Conservation (phyloP, 2,329 filamentous ascomycete genomes). For the Teratosphaeria zuluensis region DNA sequence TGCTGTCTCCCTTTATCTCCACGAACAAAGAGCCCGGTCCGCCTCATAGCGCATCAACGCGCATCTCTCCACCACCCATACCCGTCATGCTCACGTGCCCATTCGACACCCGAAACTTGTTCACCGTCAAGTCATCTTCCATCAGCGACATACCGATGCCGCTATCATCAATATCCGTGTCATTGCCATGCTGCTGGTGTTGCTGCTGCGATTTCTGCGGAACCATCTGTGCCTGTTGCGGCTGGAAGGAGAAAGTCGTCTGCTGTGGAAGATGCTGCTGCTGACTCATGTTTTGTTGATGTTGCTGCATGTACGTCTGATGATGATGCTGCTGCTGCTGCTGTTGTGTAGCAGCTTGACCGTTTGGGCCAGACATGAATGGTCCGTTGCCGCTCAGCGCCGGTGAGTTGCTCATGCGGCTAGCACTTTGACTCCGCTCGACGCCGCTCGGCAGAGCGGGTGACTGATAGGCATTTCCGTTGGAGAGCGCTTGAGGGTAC, state of each 20-base stretch:
- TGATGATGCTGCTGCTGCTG: conserved; percentile 9
- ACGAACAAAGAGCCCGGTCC: neutral
- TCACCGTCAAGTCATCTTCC: conserved; percentile 12
- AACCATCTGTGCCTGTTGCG: neutral
- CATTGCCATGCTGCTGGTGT: conserved; percentile 5
- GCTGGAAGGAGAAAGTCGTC: neutral
- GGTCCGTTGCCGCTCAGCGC: conserved; percentile 8
- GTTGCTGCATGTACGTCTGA: conserved; percentile 5
- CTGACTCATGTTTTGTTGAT: conserved; percentile 7
- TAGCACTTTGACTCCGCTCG: conserved; percentile 18
- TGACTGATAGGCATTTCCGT: conserved; percentile 12
- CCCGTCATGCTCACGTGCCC: neutral
- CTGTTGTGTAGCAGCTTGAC: neutral
- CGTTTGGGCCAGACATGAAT: neutral
- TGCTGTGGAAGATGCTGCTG: conserved; percentile 1
- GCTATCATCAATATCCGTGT: conserved; percentile 28
- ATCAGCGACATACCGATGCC: conserved; percentile 29
- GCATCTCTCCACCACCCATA: neutral
- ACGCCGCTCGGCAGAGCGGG: conserved; percentile 17
- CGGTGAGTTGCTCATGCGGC: conserved; percentile 25
- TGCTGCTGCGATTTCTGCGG: conserved; percentile 3
- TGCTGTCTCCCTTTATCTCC: neutral
- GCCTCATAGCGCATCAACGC: neutral
- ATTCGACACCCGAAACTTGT: neutral
- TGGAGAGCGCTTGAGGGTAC: conserved; percentile 1